Percentiles rank a stretch among this genome's conserved stretches.
Conservation (phyloP, 73 alveolate species). For the Tetrahymena borealis region DNA sequence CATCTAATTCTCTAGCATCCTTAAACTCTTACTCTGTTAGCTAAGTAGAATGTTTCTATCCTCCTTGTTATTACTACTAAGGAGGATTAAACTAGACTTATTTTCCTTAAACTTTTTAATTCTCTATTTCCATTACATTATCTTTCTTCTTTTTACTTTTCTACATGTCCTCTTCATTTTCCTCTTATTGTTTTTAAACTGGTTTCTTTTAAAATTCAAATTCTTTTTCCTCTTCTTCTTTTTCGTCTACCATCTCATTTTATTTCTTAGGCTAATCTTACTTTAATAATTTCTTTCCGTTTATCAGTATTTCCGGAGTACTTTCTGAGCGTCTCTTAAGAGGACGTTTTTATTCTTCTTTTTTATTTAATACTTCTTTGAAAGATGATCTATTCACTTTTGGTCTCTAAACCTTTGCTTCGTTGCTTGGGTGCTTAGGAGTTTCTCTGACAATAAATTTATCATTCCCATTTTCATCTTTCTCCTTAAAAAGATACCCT, state of each 20-base stretch:
- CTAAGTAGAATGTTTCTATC: background rate
- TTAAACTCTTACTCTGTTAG: background rate
- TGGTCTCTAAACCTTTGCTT: background rate
- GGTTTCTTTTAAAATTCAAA: background rate
- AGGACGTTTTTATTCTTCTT: background rate
- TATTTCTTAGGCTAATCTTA: background rate
- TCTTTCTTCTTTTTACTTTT: background rate
- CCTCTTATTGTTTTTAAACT: background rate
- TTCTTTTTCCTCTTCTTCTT: background rate
- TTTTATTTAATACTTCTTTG: background rate
- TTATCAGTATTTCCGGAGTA: background rate
- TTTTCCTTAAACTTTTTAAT: no score
- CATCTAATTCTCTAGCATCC: background rate
- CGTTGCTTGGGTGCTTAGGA: background rate
- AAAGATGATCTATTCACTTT: background rate
- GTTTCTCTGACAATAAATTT: background rate
- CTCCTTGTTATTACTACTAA: background rate
- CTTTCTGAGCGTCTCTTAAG: background rate
- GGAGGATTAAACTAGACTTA: no score
- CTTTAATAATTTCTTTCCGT: background rate
- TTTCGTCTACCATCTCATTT: background rate
- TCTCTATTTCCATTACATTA: background rate
- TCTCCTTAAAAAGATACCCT: background rate
- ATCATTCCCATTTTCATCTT: background rate
- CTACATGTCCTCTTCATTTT: background rate